Evolutionary conservation across 352 stramenopile genomes (phyloP).

Genomic region (Paralagenidium karlingii): DNA sequence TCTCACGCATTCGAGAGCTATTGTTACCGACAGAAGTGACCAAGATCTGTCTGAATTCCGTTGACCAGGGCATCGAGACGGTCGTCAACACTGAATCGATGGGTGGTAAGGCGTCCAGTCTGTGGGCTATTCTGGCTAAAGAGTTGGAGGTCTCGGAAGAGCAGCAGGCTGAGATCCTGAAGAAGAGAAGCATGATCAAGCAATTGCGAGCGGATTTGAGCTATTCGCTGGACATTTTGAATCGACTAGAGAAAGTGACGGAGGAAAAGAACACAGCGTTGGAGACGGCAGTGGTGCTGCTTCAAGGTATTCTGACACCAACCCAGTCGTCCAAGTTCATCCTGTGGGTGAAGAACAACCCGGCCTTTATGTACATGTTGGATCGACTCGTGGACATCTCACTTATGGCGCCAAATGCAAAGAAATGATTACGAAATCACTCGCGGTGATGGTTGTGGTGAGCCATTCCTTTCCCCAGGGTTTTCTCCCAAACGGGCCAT

Average conservation of each 20-base stretch:
- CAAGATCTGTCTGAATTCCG: slow-evolving; percentile 64
- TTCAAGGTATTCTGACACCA: slow-evolving; percentile 64
- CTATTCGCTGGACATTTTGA: slow-evolving; percentile 52
- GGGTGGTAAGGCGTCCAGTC: slow-evolving; percentile 35
- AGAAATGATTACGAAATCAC: too few species aligned
- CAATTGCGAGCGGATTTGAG: slow-evolving; percentile 55
- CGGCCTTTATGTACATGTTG: slow-evolving; percentile 81
- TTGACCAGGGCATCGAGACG: slow-evolving; percentile 56
- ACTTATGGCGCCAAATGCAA: too few species aligned
- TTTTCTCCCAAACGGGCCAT: too few species aligned
- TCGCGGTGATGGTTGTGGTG: too few species aligned
- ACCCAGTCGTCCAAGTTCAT: slow-evolving; percentile 77
- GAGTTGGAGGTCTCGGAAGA: slow-evolving; percentile 52
- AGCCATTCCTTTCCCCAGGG: too few species aligned
- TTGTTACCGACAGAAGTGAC: slow-evolving; percentile 67
- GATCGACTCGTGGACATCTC: slow-evolving; percentile 69
- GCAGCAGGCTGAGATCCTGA: slow-evolving; percentile 53
- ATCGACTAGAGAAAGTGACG: slow-evolving; percentile 53
- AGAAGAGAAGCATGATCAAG: slow-evolving; percentile 41
- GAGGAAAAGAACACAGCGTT: slow-evolving; percentile 71
- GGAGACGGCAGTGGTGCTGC: slow-evolving; percentile 45
- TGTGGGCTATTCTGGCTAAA: slow-evolving; percentile 60
- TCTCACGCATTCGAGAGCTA: slow-evolving; percentile 52
- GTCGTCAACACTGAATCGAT: slow-evolving; percentile 44
- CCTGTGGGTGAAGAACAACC: slow-evolving; percentile 80